Evolutionary conservation across 352 stramenopile species (phyloP).

Genomic region (Phytophthora agathidicida): DNA sequence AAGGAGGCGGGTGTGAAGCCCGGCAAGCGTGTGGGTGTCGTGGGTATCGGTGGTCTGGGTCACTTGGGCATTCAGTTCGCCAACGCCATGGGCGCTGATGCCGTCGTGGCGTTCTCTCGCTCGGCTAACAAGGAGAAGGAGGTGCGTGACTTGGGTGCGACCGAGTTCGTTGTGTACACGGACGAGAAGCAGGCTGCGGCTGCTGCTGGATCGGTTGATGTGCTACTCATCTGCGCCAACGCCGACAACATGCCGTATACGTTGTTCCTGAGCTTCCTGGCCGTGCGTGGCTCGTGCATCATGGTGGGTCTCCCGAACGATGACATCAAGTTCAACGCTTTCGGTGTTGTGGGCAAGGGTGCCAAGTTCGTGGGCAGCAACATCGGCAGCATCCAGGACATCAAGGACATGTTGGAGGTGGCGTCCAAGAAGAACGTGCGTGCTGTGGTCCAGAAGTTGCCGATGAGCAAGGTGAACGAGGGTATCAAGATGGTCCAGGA

Average conservation of each 20-base stretch:
- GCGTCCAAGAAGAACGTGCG: slow-evolving; percentile 76
- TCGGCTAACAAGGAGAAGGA: slow-evolving; percentile 65
- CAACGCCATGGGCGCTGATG: slow-evolving; percentile 60
- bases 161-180: slow-evolving; percentile 66
- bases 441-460: slow-evolving; percentile 53
- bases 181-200: slow-evolving; percentile 39
- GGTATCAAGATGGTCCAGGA: slow-evolving; percentile 50
- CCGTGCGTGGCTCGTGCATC: slow-evolving; percentile 57
- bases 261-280: slow-evolving; percentile 63
- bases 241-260: slow-evolving; percentile 59
- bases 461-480: slow-evolving; percentile 51
- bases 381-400: slow-evolving; percentile 50
- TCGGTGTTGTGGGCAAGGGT: slow-evolving; percentile 50
- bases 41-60: slow-evolving; percentile 86
- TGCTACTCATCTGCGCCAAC: slow-evolving; percentile 76
- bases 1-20: slow-evolving; percentile 51
- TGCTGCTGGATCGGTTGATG: slow-evolving; percentile 50
- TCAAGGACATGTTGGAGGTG: slow-evolving; percentile 87
- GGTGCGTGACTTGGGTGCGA: slow-evolving; percentile 57
- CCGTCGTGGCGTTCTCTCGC: slow-evolving; percentile 72
- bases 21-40: slow-evolving; percentile 66
- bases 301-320: slow-evolving; percentile 74
- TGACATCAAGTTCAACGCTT: slow-evolving; percentile 61
- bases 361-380: slow-evolving; percentile 66
- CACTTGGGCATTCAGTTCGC: slow-evolving; percentile 88